These are phyloP conservation scores for Porcisia hertigi DNA, from an alignment of 208 protist genomes.

Conservation along the genomic window DNA sequence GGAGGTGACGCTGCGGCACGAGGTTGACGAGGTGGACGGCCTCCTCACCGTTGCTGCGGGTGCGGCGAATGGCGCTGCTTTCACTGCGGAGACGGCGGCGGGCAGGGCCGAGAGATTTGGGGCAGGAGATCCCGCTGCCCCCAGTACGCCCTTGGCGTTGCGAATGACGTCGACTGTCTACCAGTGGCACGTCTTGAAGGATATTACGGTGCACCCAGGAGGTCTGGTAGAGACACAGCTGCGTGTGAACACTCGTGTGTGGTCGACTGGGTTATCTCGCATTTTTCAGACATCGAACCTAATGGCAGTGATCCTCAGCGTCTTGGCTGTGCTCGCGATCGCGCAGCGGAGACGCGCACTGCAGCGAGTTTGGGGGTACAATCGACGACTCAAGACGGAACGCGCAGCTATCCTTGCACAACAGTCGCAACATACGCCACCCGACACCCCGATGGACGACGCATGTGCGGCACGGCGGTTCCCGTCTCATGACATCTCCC, in stretches of 20 bases:
- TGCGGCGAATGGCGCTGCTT: not conserved
- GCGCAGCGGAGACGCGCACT: constrained; percentile 38
- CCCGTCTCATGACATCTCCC: not conserved
- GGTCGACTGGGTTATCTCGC: constrained; percentile 14
- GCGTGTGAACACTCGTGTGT: constrained; percentile 31
- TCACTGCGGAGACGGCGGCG: not conserved
- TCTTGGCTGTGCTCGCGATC: constrained; percentile 38
- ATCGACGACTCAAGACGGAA: constrained; percentile 9
- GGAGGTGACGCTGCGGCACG: constrained; percentile 40
- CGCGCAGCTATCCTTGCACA: constrained; percentile 4
- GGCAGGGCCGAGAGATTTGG: not conserved
- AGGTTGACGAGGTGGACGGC: constrained; percentile 1
- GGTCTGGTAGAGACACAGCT: constrained; percentile 52
- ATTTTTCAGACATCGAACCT: constrained; percentile 19
- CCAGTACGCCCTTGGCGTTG: not conserved
- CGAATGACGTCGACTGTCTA: constrained; percentile 27
- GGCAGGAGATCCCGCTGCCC: not conserved
- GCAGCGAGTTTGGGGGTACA: constrained; percentile 29
- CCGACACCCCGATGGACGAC: not conserved
- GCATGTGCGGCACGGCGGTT: not conserved
- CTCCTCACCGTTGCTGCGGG: not conserved
- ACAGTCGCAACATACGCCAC: not conserved
- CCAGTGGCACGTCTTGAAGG: constrained; percentile 44
- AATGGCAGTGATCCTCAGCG: constrained; percentile 25
- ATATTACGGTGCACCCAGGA: constrained; percentile 39